Evolutionary conservation across 2,329 filamentous ascomycete genomes (phyloP), one percentile per base, ranked within the genome.

Genomic region (Paramyrothecium sp.): DNA sequence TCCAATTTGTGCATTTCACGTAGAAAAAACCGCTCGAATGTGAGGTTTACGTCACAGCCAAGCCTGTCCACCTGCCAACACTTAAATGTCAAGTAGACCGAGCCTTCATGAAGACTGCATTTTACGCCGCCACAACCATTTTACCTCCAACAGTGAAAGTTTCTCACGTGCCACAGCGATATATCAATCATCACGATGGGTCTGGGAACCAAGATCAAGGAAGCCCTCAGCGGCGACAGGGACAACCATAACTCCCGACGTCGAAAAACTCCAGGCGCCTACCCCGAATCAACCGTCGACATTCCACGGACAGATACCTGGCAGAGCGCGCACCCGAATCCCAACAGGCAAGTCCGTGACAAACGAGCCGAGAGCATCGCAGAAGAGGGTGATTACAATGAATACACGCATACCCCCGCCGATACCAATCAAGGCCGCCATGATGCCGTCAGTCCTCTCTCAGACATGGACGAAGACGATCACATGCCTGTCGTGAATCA

Each of bases 161-260:
- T 5, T 10, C 10, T 30, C 26, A 30, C 26, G 4, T 10, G 26
- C 26, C 5, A 30, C 10, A 4, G 10, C 10, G 10, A 10, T 30
- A 30, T 10, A 4, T 30, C 26, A 30, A 5, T 30, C 26, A 30
- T 21, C 49, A 41, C 33, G 19, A 53, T 53, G 51, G 51, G 51
- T 22, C 20, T 53, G 16, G 51, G 26, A 38, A 53, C 51, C 17
- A 53, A 53, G 33, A 53, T 53, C 19, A 53, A 53, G 51, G 51
- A 53, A 19, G 51, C 51, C 30, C 33, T 53, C 8, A 21, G 17
- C 19, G 51, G 51, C 19, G 51, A 53, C 51, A 51, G n/a, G 22
- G 22, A 30, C 23, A 30, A 26, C 50, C 51, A 38, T 19, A 30
- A 33, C 30, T 19, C 51, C 17, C 26, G 20, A 41, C 51, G 51